Percentiles rank a stretch among this genome's conserved stretches.
Conservation (phyloP, 768 basidiomycete genomes). For the Leucogyrophana mollusca region DNA sequence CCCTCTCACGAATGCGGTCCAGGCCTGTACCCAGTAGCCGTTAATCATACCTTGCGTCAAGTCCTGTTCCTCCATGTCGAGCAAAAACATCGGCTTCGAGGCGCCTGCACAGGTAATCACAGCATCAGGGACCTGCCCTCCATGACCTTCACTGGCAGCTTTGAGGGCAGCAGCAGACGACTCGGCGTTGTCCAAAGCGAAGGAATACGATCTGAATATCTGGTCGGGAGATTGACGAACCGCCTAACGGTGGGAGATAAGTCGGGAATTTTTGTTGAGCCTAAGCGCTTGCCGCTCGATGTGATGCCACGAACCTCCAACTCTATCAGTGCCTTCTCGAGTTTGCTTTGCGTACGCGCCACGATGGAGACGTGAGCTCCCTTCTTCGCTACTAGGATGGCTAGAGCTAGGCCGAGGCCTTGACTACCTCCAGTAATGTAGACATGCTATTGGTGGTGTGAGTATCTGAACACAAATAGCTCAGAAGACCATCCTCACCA, state of each 20-base stretch:
- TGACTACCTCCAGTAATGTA: constrained; percentile 84
- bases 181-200: constrained; percentile 51
- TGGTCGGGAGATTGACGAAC: constrained; percentile 56
- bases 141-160: constrained; percentile 52
- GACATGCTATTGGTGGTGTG: too few relatives aligned
- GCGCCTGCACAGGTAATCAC: constrained; percentile 80
- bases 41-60: constrained; percentile 55
- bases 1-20: constrained; percentile 44
- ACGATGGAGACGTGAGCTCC: constrained; percentile 88
- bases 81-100: constrained; percentile 68
- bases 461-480: too few relatives aligned
- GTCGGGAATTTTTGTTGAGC: not conserved
- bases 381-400: constrained; percentile 57
- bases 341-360: constrained; percentile 65
- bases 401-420: constrained; percentile 77
- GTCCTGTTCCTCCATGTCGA: constrained; percentile 64
- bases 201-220: constrained; percentile 64
- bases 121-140: constrained; percentile 66
- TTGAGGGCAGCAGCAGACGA: constrained; percentile 62
- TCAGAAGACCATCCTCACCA: too few relatives aligned
- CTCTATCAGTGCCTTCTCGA: constrained; percentile 56
- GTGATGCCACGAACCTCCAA: constrained; percentile 67
- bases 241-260: constrained; percentile 34
- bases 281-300: too few relatives aligned
- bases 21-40: constrained; percentile 56